These are phyloP conservation scores for Mycosarcoma maydis DNA, from an alignment of 1,284 basidiomycete genomes.

Conservation along the genomic window DNA sequence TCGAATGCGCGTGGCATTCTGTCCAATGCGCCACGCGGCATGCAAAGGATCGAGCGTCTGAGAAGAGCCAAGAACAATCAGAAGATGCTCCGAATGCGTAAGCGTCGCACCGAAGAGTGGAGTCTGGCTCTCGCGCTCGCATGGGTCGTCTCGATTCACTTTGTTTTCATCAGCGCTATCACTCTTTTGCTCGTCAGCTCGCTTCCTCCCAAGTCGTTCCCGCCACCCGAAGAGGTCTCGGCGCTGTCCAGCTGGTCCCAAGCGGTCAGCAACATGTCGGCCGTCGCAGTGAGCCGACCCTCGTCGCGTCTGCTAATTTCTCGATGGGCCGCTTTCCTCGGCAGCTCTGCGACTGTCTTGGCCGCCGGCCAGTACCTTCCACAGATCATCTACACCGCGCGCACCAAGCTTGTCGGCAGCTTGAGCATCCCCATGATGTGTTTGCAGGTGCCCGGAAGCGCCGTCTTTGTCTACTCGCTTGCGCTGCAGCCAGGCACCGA, in stretches of 20 bases:
- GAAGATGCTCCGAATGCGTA: slow-evolving; percentile 24
- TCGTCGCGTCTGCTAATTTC: slow-evolving; percentile 56
- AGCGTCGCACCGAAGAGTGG: slow-evolving; percentile 75
- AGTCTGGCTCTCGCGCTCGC: slow-evolving; percentile 77
- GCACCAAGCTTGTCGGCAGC: slow-evolving; percentile 83
- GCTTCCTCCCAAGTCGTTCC: slow-evolving; percentile 33
- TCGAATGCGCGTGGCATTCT: slow-evolving; percentile 16
- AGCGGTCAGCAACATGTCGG: slow-evolving; percentile 9
- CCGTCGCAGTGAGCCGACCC: slow-evolving; percentile 22
- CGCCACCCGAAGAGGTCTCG: slow-evolving; percentile 36
- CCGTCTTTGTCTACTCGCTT: slow-evolving; percentile 82
- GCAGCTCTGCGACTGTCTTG: slow-evolving; percentile 80
- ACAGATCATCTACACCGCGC: slow-evolving; percentile 83
- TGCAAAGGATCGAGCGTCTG: slow-evolving; percentile 36
- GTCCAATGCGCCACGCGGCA: slow-evolving; percentile 30
- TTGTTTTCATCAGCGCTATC: slow-evolving; percentile 66
- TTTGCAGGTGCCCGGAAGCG: slow-evolving; percentile 89
- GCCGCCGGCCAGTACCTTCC: slow-evolving; percentile 87
- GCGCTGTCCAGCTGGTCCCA: slow-evolving; percentile 15
- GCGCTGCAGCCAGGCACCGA: slow-evolving; percentile 60
- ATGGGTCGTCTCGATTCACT: slow-evolving; percentile 77
- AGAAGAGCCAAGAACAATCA: slow-evolving; percentile 26
- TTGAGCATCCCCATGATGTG: slow-evolving; percentile 93
- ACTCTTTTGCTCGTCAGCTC: slow-evolving; percentile 33
- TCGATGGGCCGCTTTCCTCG: slow-evolving; percentile 84